Conservation (phyloP, 306 rosid species). For the Chamaecrista fasciculata region DNA sequence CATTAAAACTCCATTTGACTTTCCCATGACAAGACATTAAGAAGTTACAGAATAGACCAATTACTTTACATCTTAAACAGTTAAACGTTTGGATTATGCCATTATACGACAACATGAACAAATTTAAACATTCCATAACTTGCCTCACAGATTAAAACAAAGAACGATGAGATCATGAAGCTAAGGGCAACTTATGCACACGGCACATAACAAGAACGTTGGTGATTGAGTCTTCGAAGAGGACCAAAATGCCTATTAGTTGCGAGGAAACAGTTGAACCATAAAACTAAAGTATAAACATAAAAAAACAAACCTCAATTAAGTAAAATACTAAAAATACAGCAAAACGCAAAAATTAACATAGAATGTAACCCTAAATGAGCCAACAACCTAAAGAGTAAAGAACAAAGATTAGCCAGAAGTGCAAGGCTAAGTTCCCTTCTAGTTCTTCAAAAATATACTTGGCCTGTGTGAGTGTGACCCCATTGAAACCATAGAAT, state of each 20-base stretch:
- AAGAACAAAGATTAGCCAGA: no score
- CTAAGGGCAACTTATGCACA: slow-evolving; percentile 1
- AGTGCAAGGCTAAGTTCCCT: not conserved
- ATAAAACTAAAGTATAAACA: not conserved
- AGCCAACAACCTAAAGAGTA: not conserved
- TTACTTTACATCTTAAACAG: not conserved
- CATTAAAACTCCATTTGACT: not conserved
- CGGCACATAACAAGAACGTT: not conserved
- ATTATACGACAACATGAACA: not conserved
- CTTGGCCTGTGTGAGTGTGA: no score
- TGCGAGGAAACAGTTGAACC: not conserved
- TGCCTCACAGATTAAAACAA: not conserved
- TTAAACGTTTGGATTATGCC: not conserved
- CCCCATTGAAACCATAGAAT: not conserved
- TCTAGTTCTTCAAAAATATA: no score
- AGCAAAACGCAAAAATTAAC: not conserved
- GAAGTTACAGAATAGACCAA: not conserved
- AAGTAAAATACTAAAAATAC: not conserved
- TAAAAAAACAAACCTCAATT: not conserved
- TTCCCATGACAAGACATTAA: not conserved
- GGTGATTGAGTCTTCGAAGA: not conserved
- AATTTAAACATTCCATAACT: not conserved
- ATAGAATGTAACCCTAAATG: not conserved
- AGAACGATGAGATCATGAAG: not conserved
- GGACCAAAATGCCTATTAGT: not conserved